These are phyloP conservation scores for Triglochin maritima DNA, from an alignment of 106 monocot species.

Conservation along the genomic window DNA sequence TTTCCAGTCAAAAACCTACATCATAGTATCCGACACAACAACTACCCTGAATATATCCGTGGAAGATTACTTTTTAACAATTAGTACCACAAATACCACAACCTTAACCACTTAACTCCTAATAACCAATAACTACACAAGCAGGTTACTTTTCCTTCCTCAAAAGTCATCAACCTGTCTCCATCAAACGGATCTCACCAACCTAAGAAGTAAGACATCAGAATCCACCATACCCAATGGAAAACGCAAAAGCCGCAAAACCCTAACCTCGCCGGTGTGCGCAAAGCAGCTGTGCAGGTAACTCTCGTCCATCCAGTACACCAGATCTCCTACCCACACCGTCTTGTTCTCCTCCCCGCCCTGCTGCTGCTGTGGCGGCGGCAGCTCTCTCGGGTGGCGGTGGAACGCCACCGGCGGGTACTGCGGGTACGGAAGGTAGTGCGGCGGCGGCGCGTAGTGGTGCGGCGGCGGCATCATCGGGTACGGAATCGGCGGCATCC, in stretches of 20 bases:
- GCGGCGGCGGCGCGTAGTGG: slow-evolving; percentile 10
- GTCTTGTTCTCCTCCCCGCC: slow-evolving; percentile 50
- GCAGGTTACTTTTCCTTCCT: no score
- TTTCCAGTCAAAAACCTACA: no score
- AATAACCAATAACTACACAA: no score
- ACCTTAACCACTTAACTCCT: no score
- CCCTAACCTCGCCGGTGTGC: slow-evolving; percentile 60
- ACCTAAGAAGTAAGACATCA: no score
- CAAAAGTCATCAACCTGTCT: no score
- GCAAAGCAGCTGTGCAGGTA: slow-evolving; percentile 57
- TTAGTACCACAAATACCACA: no score
- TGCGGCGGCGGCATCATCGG: slow-evolving; percentile 33
- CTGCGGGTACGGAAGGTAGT: slow-evolving; percentile 29
- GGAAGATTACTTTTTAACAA: no score
- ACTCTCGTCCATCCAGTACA: slow-evolving; percentile 77
- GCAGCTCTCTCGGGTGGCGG: slow-evolving; percentile 7
- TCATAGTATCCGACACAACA: no score
- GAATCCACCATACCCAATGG: not conserved
- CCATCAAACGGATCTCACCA: no score
- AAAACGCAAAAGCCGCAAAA: not conserved
- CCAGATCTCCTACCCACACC: slow-evolving; percentile 67
- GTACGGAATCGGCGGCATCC: slow-evolving; percentile 37
- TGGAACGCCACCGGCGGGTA: not conserved
- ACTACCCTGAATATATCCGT: no score
- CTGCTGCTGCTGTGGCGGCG: slow-evolving; percentile 2